Evolutionary conservation across 805 yeast genomes (phyloP), one percentile per base, ranked within the genome.

Genomic region (Lachancea mirantina): DNA sequence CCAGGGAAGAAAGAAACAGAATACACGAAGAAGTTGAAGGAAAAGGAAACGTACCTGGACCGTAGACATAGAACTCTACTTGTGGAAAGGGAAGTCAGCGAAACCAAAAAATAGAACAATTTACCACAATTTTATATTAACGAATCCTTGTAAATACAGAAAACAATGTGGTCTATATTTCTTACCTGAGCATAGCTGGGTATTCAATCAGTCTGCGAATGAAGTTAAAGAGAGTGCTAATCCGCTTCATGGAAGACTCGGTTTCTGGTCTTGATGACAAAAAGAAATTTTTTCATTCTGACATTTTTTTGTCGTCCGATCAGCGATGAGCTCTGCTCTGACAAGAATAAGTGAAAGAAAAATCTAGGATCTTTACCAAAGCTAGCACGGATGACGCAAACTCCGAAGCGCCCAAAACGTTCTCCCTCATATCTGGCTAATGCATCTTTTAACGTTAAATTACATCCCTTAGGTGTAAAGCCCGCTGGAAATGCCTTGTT

Each of bases 401-500:
- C 16, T 11, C 17, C 19, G 18, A 30, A 30, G 28, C 17, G 23
- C 14, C 14, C 17, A 8, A 23, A 18, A 16, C 16, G 18, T 14
- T 11, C 28, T 10, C 31, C 31, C 7, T 17, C 26, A 14, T 33
- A 33, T 21, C 10, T 25, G 10, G 23, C 28, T 7, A 13, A 23
- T 20, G 10, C 26, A 6, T 26, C 28, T 22, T 18, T 22, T n/a
- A n/a, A n/a, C n/a, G n/a, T n/a, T n/a, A n/a, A n/a, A 8, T 28
- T 19, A 2, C 94, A 84, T 49, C 94, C 94, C 1, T 56, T 83
- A 19, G 79, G 80, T 31, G 77, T 84, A 10, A 73, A 70, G 47
- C 95, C 94, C 1, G 57, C 71, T n/a, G 94, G 94, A 4, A 84
- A 84, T 46, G 65, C 70, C 3, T 56, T 72, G 16, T 47, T 77